Evolutionary conservation across 2,329 filamentous ascomycete species (phyloP).

Genomic region (Xylariaceae sp.): DNA sequence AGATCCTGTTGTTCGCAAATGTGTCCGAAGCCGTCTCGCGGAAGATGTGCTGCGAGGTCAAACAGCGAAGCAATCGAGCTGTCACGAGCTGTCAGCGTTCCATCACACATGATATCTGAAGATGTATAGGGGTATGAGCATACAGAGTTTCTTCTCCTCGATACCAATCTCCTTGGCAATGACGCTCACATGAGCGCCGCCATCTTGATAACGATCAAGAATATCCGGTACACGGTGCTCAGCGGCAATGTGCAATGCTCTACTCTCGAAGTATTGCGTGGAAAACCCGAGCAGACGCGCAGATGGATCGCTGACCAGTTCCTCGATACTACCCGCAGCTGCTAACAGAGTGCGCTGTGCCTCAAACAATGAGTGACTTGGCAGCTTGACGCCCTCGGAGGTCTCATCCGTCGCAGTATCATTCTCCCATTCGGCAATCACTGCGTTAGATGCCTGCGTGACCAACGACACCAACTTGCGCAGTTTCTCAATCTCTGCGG

Average conservation of each 20-base stretch:
- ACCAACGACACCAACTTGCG: neutral
- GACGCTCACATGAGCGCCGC: slow-evolving; percentile 25
- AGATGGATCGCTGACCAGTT: slow-evolving; percentile 32
- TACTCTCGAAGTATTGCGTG: slow-evolving; percentile 33
- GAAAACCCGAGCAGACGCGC: slow-evolving; percentile 32
- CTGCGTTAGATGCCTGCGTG: neutral
- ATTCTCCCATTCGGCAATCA: neutral
- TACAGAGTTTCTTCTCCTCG: slow-evolving; percentile 32
- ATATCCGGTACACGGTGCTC: slow-evolving; percentile 33
- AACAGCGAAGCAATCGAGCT: slow-evolving; percentile 34
- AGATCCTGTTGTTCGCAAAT: slow-evolving; percentile 37
- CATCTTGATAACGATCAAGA: slow-evolving; percentile 25
- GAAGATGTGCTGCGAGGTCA: slow-evolving; percentile 36
- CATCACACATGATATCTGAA: neutral
- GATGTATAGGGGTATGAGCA: neutral
- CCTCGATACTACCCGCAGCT: slow-evolving; percentile 32
- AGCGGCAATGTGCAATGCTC: slow-evolving; percentile 33
- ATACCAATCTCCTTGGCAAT: slow-evolving; percentile 27
- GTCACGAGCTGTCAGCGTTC: neutral
- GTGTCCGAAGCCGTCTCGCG: slow-evolving; percentile 26
- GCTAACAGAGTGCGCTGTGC: slow-evolving; percentile 32
- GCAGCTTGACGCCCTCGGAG: slow-evolving; percentile 4
- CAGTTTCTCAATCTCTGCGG: neutral
- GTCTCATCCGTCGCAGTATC: neutral
- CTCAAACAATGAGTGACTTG: slow-evolving; percentile 28